Base-by-base conservation (phyloP, 1,284 basidiomycete species). In the Apiotrichum domesticum region DNA sequence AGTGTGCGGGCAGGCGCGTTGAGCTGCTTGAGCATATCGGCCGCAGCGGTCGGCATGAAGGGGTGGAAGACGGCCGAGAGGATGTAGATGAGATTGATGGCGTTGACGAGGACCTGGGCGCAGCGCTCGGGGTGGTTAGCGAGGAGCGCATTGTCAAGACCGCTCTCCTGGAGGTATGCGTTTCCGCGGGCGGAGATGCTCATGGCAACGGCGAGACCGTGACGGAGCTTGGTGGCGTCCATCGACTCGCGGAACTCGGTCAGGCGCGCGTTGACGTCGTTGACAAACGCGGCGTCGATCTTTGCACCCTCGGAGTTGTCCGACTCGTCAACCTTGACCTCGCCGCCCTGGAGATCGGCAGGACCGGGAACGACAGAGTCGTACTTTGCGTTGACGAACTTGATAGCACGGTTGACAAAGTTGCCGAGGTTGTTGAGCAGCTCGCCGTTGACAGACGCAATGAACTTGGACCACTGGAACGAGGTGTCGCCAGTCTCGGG, bases 341-440 rank as follows among this genome's bases (percentile, higher is more conserved):
- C 69, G 35, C 69, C 69, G 4, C 88, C 89, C 9, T 82, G 81
- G 29, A 79, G 78, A 64, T 88, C 88, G 21, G 80, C 82, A 52
- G 85, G 82, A 51, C 92, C 88, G 10, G 94, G 93, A 32, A 98
- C 80, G 48, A 87, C 75, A 45, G 87, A 80, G 59, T 86, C 82
- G 75, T 89, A 96, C 74, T 94, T 92, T 39, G 90, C 88, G 11
- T 87, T 84, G 51, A 92, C 83, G 70, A 98, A 98, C 75, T 96
- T 97, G 72, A 98, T 80, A 13, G 81, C 83, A 47, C 95, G 89
- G 77, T 99, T 99, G 65, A 98, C 90, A 75, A 98, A 98, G 80
- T 99, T 98, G 56, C 95, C 95, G 63, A 98, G 87, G 79, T 98
- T 99, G 76, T 96, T 95, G 63, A 98, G 79, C 42, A 99, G 79